Evolutionary conservation across 1,284 basidiomycete species (phyloP), one percentile per base, ranked within the genome.

Genomic region (Hymenochaete sp.): DNA sequence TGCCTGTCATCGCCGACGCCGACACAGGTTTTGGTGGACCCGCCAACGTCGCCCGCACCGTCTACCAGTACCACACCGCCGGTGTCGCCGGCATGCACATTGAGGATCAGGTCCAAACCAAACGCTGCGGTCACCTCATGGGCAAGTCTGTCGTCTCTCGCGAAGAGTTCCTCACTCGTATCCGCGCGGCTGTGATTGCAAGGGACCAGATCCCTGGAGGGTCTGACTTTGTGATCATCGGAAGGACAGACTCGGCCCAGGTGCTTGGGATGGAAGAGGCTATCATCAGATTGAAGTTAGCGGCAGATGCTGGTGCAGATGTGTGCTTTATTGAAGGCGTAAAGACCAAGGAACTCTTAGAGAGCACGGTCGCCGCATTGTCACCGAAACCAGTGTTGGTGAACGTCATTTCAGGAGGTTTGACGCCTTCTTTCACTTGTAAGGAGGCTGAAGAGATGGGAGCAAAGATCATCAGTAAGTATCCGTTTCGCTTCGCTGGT

Each of bases 281-380:
- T 0, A 53, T 87, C 45, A 62, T 57, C 14, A 74, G 86, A 9
- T 66, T 90, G 44, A 75, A 79, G 58, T 70, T 85, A 25, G 85
- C 86, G 2, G 73, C 79, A 1, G 78, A 77, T 46, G 80, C 75
- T 3, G 86, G 86, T 26, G 86, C 86, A 1, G 86, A 89, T 56
- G 83, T 87, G 18, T 87, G 82, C 60, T 90, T 90, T 65, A 84
- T 89, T 42, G 86, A 90, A 63, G 86, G 85, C 44, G 82, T 87
- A 33, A 75, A 75, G 60, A 81, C 74, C 8, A 71, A 79, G 44
- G 76, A 81, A 43, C 71, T 85, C 29, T 71, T 87, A 22, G 67
- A 72, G 53, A 64, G 65, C 2, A 83, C 83, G 1, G 77, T 87
- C 42, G 66, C 68, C 28, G 78, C 75, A 3, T 63, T 89, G 25